A percentile compares a stretch with the other conserved stretches of the same genome.
These are phyloP conservation scores for Colletotrichum navitas DNA, from an alignment of 2,329 filamentous ascomycete genomes.

Conservation along the genomic window DNA sequence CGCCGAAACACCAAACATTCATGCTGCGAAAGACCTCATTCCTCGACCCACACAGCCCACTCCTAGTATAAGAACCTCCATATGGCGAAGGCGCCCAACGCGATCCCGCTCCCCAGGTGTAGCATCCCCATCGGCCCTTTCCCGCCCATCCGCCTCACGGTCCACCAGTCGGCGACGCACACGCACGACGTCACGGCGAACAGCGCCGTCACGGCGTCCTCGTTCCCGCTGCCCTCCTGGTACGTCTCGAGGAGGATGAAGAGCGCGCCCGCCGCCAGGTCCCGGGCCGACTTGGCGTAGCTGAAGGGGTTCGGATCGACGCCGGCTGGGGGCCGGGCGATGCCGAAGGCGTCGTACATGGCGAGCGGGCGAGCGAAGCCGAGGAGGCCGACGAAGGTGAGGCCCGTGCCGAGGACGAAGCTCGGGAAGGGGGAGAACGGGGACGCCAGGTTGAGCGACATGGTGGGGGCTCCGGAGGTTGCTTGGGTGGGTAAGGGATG, in stretches of 20 bases:
- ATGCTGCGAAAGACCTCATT: not conserved
- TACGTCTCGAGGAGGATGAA: conserved; percentile 40
- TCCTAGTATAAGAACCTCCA: conserved; percentile 29
- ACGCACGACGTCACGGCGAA: conserved; percentile 24
- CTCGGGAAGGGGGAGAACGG: conserved; percentile 35
- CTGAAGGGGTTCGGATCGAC: conserved; percentile 9
- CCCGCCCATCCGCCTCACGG: conserved; percentile 8
- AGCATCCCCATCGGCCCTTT: not conserved
- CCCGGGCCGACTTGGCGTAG: conserved; percentile 31
- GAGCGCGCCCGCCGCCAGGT: conserved; percentile 22
- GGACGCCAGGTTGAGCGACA: conserved; percentile 6
- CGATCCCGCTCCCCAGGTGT: conserved; percentile 14
- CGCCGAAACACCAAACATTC: not conserved
- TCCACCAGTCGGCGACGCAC: conserved; percentile 31
- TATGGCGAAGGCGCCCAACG: conserved; percentile 3
- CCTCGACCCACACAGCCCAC: not conserved
- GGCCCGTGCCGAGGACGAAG: conserved; percentile 46
- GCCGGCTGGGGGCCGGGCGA: conserved; percentile 17
- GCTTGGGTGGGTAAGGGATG: not conserved
- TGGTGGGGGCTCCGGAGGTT: not conserved
- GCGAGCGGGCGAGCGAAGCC: conserved; percentile 39
- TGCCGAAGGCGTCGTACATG: conserved; percentile 33
- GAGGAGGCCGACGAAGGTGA: conserved; percentile 42
- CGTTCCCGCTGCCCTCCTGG: conserved; percentile 39
- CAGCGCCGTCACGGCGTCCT: conserved; percentile 38